Evolutionary conservation across 257 asterid genomes (phyloP).

Genomic region (Solanum sejunctum): DNA sequence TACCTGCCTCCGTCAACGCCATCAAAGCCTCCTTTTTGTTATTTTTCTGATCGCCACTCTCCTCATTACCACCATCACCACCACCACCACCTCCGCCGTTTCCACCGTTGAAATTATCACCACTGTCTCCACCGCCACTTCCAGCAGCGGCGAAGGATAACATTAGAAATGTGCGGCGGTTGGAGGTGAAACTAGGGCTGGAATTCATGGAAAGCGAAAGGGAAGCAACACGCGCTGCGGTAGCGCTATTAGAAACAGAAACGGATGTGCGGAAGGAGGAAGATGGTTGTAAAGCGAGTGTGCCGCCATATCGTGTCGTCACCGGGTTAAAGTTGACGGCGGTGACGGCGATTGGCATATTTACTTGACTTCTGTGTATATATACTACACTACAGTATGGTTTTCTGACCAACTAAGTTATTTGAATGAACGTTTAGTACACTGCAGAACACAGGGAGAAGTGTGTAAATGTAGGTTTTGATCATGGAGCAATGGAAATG

Average conservation of each 20-base stretch:
- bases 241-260: constrained; percentile 7
- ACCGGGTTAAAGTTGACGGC: background rate
- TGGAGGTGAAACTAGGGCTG: constrained; percentile 12
- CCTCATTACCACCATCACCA: constrained; percentile 14
- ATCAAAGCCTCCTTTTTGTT: constrained; percentile 4
- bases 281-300: constrained; percentile 8
- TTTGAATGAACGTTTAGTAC: background rate
- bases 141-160: constrained; percentile 11
- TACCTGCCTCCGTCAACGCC: constrained; percentile 8
- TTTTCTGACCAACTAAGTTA: background rate
- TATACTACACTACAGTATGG: background rate
- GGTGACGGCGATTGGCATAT: constrained; percentile 20
- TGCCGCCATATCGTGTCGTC: background rate
- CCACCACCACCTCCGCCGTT: constrained; percentile 35
- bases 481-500: background rate
- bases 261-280: constrained; percentile 9
- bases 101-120: constrained; percentile 11
- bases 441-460: background rate
- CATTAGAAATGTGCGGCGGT: background rate
- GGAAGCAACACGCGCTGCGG: constrained; percentile 2
- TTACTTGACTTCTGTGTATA: background rate
- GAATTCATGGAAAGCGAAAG: constrained; percentile 16
- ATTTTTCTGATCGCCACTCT: background rate
- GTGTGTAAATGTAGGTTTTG: background rate
- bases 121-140: constrained; percentile 43